Evolutionary conservation across 768 basidiomycete species (phyloP).

Genomic region (Lentinula sp.): DNA sequence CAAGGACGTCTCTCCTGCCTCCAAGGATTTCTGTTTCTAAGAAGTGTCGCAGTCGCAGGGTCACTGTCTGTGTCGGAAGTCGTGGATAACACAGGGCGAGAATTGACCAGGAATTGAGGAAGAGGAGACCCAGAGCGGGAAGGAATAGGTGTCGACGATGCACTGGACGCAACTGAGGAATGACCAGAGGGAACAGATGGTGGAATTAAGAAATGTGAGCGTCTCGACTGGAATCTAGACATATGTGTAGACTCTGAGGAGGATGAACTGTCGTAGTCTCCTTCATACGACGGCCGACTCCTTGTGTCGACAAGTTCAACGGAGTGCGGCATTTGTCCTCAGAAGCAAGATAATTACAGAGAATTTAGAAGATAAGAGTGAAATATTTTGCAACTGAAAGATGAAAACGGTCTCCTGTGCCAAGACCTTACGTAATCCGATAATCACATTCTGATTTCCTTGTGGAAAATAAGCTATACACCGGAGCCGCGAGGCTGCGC

Average conservation of each 20-base stretch:
- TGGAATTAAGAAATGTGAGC: constrained; percentile 25
- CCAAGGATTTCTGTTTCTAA: constrained; percentile 28
- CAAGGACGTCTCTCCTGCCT: constrained; percentile 45
- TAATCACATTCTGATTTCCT: background rate
- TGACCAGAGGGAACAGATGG: constrained; percentile 28
- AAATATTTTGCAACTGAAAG: background rate
- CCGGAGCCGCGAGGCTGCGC: too few species aligned
- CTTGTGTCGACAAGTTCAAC: constrained; percentile 13
- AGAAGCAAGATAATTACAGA: background rate
- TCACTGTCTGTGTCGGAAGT: constrained; percentile 62
- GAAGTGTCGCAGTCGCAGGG: constrained; percentile 37
- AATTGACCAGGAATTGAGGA: constrained; percentile 45
- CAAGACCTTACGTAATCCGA: background rate
- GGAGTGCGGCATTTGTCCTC: constrained; percentile 2
- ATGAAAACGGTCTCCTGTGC: background rate
- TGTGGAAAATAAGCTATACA: background rate
- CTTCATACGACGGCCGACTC: constrained; percentile 14
- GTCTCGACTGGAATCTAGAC: constrained; percentile 17
- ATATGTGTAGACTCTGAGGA: constrained; percentile 38
- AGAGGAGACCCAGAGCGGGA: constrained; percentile 59
- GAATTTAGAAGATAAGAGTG: background rate
- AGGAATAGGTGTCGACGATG: constrained; percentile 47
- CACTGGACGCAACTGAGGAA: constrained; percentile 34
- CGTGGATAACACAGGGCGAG: constrained; percentile 32
- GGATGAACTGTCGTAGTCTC: constrained; percentile 39